Percentiles rank a stretch among this genome's conserved stretches.
phyloP scores from a whole-genome alignment of 176 grass and related monocot species.

The Hyparrhenia diplandra region DNA sequence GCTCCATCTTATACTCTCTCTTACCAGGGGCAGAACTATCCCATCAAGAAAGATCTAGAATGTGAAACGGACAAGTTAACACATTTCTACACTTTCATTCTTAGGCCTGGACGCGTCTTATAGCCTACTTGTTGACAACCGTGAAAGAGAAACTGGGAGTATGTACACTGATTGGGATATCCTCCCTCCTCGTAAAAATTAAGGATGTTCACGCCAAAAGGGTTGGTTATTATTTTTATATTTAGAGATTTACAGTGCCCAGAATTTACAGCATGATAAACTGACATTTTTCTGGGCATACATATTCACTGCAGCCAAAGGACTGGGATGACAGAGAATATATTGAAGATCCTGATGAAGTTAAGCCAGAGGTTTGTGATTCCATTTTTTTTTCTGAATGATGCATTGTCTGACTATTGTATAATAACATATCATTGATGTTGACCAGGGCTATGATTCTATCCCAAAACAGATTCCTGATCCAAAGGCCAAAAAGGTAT shows the following conservation, averaged over 20 bases:
- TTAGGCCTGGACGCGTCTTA: slow-evolving; percentile 96
- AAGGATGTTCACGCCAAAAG: slow-evolving; percentile 88
- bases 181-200: slow-evolving; percentile 90
- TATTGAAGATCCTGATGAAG: slow-evolving; percentile 91
- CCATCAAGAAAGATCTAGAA: slow-evolving; percentile 93
- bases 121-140: slow-evolving; percentile 93
- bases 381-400: slow-evolving; percentile 6
- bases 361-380: slow-evolving; percentile 88
- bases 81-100: slow-evolving; percentile 98
- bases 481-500: slow-evolving; percentile 87
- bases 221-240: slow-evolving; percentile 30
- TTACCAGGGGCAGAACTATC: slow-evolving; percentile 98
- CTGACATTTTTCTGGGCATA: background rate
- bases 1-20: slow-evolving; percentile 96
- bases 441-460: slow-evolving; percentile 86
- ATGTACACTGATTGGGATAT: slow-evolving; percentile 99
- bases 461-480: slow-evolving; percentile 87
- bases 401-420: background rate
- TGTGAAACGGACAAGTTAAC: slow-evolving; percentile 92
- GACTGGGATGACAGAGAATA: slow-evolving; percentile 99
- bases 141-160: slow-evolving; percentile 93
- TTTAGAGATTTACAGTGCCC: background rate
- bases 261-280: background rate
- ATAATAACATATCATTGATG: slow-evolving; percentile 33
- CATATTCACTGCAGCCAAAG: slow-evolving; percentile 63